A percentile compares a stretch with the other conserved stretches of the same genome.
phyloP scores from a whole-genome alignment of 768 basidiomycete genomes.

The Tricholomella constricta region DNA sequence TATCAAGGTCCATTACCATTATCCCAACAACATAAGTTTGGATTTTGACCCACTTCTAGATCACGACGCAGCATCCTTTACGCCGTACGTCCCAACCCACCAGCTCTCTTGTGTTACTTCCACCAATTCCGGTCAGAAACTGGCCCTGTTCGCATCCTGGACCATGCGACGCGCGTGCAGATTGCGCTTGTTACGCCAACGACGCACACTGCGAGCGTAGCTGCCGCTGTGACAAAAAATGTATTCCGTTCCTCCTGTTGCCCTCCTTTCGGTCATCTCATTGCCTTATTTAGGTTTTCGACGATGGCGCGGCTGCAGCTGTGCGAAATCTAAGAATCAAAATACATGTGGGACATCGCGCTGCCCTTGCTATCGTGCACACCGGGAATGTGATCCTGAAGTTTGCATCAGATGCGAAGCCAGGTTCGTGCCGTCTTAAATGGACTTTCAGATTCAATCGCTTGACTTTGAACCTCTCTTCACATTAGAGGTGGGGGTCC shows the following conservation, averaged over 20 bases:
- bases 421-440: slow-evolving; percentile 36
- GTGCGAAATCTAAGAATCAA: slow-evolving; percentile 29
- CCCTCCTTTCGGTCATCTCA: neutral
- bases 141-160: slow-evolving; percentile 59
- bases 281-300: slow-evolving; percentile 45
- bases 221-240: slow-evolving; percentile 54
- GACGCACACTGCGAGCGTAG: slow-evolving; percentile 55
- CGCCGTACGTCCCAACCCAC: slow-evolving; percentile 26
- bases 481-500: slow-evolving; percentile 21
- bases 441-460: neutral
- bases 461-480: neutral
- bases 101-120: neutral
- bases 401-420: slow-evolving; percentile 55
- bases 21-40: neutral
- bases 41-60: slow-evolving; percentile 2
- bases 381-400: slow-evolving; percentile 71
- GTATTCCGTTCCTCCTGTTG: slow-evolving; percentile 35
- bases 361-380: slow-evolving; percentile 54
- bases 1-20: slow-evolving; percentile 15
- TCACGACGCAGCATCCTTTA: slow-evolving; percentile 16
- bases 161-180: slow-evolving; percentile 43
- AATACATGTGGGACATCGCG: slow-evolving; percentile 37
- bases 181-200: slow-evolving; percentile 53
- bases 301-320: slow-evolving; percentile 60
- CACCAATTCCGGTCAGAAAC: slow-evolving; percentile 31